phyloP scores from a whole-genome alignment of 192 early-diverging fungal genomes.

The Allomyces arbusculus region DNA sequence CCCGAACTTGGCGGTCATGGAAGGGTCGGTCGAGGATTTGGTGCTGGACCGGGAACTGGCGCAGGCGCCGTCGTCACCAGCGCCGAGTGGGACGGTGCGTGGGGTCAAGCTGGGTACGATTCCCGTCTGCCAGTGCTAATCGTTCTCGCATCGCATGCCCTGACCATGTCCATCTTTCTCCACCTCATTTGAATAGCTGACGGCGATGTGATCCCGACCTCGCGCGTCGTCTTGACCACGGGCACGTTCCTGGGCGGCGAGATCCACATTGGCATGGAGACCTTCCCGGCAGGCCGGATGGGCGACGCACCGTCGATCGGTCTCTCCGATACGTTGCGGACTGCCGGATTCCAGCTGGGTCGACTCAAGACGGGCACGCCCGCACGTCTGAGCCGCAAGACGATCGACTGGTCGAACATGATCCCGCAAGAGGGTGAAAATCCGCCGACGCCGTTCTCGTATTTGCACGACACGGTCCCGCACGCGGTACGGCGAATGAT shows the following conservation, averaged over 20 bases:
- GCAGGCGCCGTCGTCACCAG: slow-evolving; percentile 6
- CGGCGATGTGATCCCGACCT: slow-evolving; percentile 40
- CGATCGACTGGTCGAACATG: slow-evolving; percentile 50
- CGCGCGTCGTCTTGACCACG: slow-evolving; percentile 57
- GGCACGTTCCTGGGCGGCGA: slow-evolving; percentile 66
- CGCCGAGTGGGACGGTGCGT: slow-evolving; percentile 9
- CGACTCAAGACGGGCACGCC: slow-evolving; percentile 77
- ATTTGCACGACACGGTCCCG: slow-evolving; percentile 44
- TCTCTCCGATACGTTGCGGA: slow-evolving; percentile 47
- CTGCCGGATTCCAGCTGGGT: slow-evolving; percentile 53
- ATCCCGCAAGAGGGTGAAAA: slow-evolving; percentile 43
- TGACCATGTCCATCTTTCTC: neutral
- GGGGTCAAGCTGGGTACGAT: slow-evolving; percentile 37
- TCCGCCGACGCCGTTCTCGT: slow-evolving; percentile 55
- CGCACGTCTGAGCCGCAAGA: slow-evolving; percentile 48
- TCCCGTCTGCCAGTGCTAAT: neutral
- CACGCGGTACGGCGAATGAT: slow-evolving; percentile 15
- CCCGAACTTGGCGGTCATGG: slow-evolving; percentile 42
- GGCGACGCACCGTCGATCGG: slow-evolving; percentile 51
- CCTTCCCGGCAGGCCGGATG: slow-evolving; percentile 50
- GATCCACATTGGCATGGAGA: slow-evolving; percentile 53
- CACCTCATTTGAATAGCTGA: slow-evolving; percentile 13
- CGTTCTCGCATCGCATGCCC: neutral
- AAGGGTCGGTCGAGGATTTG: slow-evolving; percentile 52
- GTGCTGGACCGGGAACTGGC: slow-evolving; percentile 12